These are phyloP conservation scores for Aechmea fasciata DNA, from an alignment of 176 grass and related monocot genomes.

Conservation along the genomic window DNA sequence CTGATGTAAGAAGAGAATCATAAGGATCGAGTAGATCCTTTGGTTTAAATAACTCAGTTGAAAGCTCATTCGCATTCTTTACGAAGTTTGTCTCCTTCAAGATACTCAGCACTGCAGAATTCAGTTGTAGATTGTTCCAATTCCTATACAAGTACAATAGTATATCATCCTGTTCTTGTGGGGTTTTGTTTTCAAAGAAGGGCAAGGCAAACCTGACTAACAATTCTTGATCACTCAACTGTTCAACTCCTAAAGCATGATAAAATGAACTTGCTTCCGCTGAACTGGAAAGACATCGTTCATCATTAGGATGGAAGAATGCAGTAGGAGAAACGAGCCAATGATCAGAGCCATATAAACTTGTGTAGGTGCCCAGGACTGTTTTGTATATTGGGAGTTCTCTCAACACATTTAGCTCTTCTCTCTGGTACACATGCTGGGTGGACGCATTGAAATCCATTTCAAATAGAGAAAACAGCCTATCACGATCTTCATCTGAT, in stretches of 20 bases:
- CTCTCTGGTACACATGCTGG: conserved; percentile 52
- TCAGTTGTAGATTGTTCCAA: conserved; percentile 82
- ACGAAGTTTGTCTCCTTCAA: conserved; percentile 73
- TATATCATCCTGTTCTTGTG: conserved; percentile 81
- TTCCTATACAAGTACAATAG: conserved; percentile 69
- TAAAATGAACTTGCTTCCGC: conserved; percentile 47
- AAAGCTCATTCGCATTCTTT: conserved; percentile 68
- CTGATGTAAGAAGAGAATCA: conserved; percentile 67
- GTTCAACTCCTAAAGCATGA: conserved; percentile 60
- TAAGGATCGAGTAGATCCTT: conserved; percentile 75
- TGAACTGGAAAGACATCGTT: conserved; percentile 53
- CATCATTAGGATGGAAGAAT: conserved; percentile 81
- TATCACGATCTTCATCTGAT: conserved; percentile 60
- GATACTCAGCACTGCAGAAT: conserved; percentile 47
- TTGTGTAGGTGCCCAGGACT: conserved; percentile 68
- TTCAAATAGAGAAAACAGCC: conserved; percentile 69
- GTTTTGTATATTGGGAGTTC: conserved; percentile 89
- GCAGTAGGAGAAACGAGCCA: conserved; percentile 67
- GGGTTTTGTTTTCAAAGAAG: conserved; percentile 60
- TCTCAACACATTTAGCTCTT: conserved; percentile 74
- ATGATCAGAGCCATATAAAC: conserved; percentile 52
- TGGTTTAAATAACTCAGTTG: conserved; percentile 61
- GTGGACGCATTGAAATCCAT: conserved; percentile 47
- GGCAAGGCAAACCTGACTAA: conserved; percentile 88
- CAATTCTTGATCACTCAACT: conserved; percentile 77